phyloP scores from a whole-genome alignment of 1,139 yeast genomes.

The Taphrina flavorubra region DNA sequence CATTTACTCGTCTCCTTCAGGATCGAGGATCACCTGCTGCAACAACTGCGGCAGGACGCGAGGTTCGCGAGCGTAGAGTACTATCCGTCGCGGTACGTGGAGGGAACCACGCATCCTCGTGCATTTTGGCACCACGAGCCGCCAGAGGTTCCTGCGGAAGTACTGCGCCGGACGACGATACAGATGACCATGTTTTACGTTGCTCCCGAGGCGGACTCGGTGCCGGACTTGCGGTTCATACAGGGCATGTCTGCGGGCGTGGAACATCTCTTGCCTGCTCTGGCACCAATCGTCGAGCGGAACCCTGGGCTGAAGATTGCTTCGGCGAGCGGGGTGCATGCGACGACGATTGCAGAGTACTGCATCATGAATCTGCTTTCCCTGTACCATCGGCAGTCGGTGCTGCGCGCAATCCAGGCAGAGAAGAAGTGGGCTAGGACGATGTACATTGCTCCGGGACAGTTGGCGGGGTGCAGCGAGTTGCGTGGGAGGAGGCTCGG shows the following conservation, averaged over 20 bases:
- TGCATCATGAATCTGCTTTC: slow-evolving; percentile 39
- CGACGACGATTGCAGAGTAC: slow-evolving; percentile 44
- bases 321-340: slow-evolving; percentile 44
- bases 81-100: slow-evolving; percentile 23
- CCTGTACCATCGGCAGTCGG: slow-evolving; percentile 34
- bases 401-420: slow-evolving; percentile 13
- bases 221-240: slow-evolving; percentile 28
- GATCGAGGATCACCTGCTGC: slow-evolving; percentile 22
- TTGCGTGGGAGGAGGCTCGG: slow-evolving; percentile 54
- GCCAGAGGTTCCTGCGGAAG: slow-evolving; percentile 21
- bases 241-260: slow-evolving; percentile 35
- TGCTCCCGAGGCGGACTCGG: slow-evolving; percentile 17
- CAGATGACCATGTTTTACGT: slow-evolving; percentile 33
- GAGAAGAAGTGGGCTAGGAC: slow-evolving; percentile 27
- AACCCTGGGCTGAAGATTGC: slow-evolving; percentile 10
- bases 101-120: slow-evolving; percentile 13
- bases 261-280: slow-evolving; percentile 11
- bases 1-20: slow-evolving; percentile 24
- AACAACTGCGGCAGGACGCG: slow-evolving; percentile 3
- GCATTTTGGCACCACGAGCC: slow-evolving; percentile 31
- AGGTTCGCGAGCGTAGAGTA: slow-evolving; percentile 23
- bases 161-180: slow-evolving; percentile 18
- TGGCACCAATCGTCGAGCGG: not conserved
- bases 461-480: slow-evolving; percentile 20
- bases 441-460: slow-evolving; percentile 20